Conservation (phyloP, 1,284 basidiomycete species). For the Melampsora larici-populina region DNA sequence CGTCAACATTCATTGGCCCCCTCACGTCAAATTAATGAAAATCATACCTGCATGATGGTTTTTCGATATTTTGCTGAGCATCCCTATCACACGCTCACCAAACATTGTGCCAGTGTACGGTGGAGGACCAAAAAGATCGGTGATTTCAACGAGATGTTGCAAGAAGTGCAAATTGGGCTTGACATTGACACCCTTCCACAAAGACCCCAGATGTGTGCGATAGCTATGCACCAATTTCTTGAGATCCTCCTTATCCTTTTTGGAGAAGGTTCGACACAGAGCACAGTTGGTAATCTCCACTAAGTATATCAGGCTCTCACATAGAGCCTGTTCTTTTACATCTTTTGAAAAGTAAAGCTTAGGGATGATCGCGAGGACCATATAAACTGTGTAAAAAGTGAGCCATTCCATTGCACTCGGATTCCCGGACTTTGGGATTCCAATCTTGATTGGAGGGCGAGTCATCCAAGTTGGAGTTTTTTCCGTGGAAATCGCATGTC, state of each 20-base stretch:
- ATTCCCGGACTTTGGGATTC: too few relatives aligned
- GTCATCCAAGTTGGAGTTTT: conserved; percentile 18
- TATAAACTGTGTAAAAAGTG: conserved; percentile 14
- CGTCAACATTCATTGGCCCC: too few relatives aligned
- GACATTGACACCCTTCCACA: not conserved
- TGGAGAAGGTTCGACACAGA: not conserved
- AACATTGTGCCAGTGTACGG: conserved; percentile 17
- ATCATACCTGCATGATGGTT: conserved; percentile 35
- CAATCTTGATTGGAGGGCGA: not conserved
- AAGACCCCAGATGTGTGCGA: not conserved
- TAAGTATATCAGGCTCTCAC: too few relatives aligned
- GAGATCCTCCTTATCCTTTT: too few relatives aligned
- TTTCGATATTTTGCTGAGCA: conserved; percentile 9
- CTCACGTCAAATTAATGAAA: too few relatives aligned
- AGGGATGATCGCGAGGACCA: conserved; percentile 5
- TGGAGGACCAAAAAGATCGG: conserved; percentile 13
- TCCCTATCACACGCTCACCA: conserved; percentile 16
- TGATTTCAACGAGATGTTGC: conserved; percentile 28
- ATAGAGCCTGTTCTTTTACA: too few relatives aligned
- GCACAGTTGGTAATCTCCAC: too few relatives aligned
- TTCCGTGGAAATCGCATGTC: too few relatives aligned
- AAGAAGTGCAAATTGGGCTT: conserved; percentile 28
- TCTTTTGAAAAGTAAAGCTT: too few relatives aligned
- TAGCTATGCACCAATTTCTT: not conserved
- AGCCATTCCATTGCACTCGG: too few relatives aligned